Percentiles rank a stretch among this genome's conserved stretches.
Conservation (phyloP, 495 filamentous ascomycete species). For the Lasiosphaeria miniovina region DNA sequence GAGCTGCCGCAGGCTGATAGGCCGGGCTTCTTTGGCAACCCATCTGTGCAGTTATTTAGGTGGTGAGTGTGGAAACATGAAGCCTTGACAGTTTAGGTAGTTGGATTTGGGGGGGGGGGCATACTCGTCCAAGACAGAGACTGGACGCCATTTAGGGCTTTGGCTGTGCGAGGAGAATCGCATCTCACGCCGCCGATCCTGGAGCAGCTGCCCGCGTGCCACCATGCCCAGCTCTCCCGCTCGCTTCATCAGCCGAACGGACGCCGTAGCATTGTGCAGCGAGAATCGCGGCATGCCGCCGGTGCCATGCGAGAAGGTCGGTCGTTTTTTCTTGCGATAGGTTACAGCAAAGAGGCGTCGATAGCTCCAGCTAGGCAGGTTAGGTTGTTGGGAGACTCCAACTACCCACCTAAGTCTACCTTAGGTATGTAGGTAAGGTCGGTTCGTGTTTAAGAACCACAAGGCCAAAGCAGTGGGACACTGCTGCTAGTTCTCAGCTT, state of each 20-base stretch:
- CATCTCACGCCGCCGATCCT: conserved; percentile 8
- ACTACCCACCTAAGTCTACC: too few species aligned
- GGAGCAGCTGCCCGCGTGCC: conserved; percentile 15
- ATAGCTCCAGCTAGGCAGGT: too few species aligned
- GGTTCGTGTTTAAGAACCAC: too few species aligned
- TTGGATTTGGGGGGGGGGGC: conserved; percentile 21
- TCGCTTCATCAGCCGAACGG: conserved; percentile 35
- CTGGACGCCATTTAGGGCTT: conserved; percentile 72
- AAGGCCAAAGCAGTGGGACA: too few species aligned
- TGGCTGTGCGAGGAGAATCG: conserved; percentile 16
- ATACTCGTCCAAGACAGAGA: conserved; percentile 84
- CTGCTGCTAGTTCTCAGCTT: too few species aligned
- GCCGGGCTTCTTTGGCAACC: conserved; percentile 78
- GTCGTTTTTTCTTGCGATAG: neutral
- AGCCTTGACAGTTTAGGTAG: neutral
- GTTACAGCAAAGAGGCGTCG: neutral
- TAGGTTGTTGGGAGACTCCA: neutral
- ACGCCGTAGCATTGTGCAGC: conserved; percentile 43
- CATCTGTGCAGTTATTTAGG: conserved; percentile 54
- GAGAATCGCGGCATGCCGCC: conserved; percentile 45
- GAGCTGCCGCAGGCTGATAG: conserved; percentile 85
- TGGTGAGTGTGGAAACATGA: conserved; percentile 6
- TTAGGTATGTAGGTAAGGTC: too few species aligned
- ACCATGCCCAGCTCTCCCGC: conserved; percentile 18
- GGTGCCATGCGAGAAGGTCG: conserved; percentile 39